A percentile compares a stretch with the other conserved stretches of the same genome.
phyloP scores from a whole-genome alignment of 2,329 filamentous ascomycete species.

The Diaporthe caulivora region DNA sequence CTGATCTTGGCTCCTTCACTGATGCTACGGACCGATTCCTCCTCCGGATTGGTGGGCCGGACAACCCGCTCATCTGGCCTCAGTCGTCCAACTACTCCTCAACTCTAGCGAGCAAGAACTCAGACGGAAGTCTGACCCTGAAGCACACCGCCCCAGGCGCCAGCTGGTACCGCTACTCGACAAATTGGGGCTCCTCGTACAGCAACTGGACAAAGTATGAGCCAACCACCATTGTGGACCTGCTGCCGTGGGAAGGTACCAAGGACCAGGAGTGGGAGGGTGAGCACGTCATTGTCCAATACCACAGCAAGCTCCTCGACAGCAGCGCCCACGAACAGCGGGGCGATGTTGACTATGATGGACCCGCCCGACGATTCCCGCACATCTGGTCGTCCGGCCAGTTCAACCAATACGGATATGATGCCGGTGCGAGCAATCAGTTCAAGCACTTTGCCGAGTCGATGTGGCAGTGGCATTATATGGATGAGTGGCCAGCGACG shows the following conservation, averaged over 20 bases:
- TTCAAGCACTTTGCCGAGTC: constrained; percentile 61
- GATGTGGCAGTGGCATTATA: constrained; percentile 69
- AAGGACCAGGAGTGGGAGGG: constrained; percentile 68
- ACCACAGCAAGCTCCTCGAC: constrained; percentile 69
- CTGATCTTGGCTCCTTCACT: constrained; percentile 56
- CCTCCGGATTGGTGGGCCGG: constrained; percentile 63
- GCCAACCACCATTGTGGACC: constrained; percentile 62
- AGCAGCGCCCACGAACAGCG: constrained; percentile 72
- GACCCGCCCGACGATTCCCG: constrained; percentile 63
- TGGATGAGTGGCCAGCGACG: constrained; percentile 71
- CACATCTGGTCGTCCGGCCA: constrained; percentile 72
- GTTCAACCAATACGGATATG: constrained; percentile 73
- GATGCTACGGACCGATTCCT: constrained; percentile 69
- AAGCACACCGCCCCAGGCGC: constrained; percentile 71
- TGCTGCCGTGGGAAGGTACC: constrained; percentile 67
- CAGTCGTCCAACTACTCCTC: constrained; percentile 63
- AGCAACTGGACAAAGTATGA: constrained; percentile 68
- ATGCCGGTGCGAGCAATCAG: constrained; percentile 65
- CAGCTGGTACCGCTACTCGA: constrained; percentile 70
- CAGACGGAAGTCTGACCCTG: constrained; percentile 56
- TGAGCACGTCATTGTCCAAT: constrained; percentile 73
- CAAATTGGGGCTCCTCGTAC: constrained; percentile 71
- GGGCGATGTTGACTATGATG: constrained; percentile 61
- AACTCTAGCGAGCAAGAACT: constrained; percentile 58
- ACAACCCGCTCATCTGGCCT: constrained; percentile 72